Evolutionary conservation across 2,329 filamentous ascomycete genomes (phyloP).

Genomic region (Fusarium euwallaceae): DNA sequence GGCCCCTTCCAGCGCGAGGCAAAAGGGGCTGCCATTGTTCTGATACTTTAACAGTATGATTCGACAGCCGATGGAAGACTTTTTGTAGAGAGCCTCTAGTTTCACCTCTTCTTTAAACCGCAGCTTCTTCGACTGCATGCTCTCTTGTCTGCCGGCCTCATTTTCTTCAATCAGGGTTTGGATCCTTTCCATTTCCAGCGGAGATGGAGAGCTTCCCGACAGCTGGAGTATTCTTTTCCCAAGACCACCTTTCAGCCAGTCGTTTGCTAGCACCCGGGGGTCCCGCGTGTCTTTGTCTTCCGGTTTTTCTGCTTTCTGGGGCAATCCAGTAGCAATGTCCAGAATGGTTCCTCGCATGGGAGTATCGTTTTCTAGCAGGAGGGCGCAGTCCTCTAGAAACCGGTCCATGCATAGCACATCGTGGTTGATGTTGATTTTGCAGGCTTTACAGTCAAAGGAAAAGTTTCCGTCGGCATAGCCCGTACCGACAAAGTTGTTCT

Average conservation of each 20-base stretch:
- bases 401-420: background rate
- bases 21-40: background rate
- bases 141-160: background rate
- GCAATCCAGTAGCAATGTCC: conserved; percentile 39
- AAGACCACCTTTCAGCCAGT: background rate
- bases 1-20: background rate
- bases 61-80: background rate
- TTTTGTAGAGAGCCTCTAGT: background rate
- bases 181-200: background rate
- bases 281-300: background rate
- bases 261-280: background rate
- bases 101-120: background rate
- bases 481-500: background rate
- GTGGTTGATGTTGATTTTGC: background rate
- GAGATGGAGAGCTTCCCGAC: background rate
- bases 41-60: background rate
- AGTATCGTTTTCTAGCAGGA: conserved; percentile 59
- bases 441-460: conserved; percentile 64
- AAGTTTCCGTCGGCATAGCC: conserved; percentile 58
- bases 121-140: background rate
- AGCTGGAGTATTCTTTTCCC: background rate
- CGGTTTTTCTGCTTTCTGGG: background rate
- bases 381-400: background rate
- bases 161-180: background rate
- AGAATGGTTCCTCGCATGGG: conserved; percentile 74